Evolutionary conservation across 345 rosid species (phyloP).

Genomic region (Salix purpurea): DNA sequence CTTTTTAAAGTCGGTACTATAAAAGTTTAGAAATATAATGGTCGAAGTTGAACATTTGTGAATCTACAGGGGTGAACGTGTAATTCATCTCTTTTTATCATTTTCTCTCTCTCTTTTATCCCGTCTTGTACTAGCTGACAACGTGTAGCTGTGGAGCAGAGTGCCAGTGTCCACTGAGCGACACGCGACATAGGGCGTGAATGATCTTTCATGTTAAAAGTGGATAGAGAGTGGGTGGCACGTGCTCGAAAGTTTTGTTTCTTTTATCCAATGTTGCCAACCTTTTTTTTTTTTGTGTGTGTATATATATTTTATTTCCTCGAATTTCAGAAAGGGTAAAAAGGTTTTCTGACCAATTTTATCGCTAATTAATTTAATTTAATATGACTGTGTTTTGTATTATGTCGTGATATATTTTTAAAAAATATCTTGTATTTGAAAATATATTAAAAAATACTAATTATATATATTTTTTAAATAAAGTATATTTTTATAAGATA

Average conservation of each 20-base stretch:
- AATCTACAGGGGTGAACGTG: background rate
- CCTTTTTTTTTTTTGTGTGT: no score
- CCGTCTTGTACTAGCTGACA: background rate
- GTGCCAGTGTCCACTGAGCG: background rate
- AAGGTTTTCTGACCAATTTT: background rate
- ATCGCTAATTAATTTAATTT: background rate
- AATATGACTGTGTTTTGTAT: no score
- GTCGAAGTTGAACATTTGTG: background rate
- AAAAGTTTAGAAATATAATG: background rate
- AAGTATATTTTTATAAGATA: no score
- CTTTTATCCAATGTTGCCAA: no score
- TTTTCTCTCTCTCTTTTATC: background rate
- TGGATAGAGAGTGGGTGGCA: background rate
- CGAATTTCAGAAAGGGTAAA: background rate
- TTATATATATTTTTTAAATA: no score
- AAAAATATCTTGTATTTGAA: no score
- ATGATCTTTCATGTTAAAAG: background rate
- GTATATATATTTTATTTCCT: no score
- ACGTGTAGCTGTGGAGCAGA: background rate
- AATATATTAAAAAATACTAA: no score
- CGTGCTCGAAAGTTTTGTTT: background rate
- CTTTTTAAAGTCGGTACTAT: background rate
- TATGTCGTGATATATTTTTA: no score
- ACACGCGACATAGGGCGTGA: background rate
- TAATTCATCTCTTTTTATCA: background rate